Base-by-base conservation (phyloP, 2,329 filamentous ascomycete genomes). In the Microdochium paspali region DNA sequence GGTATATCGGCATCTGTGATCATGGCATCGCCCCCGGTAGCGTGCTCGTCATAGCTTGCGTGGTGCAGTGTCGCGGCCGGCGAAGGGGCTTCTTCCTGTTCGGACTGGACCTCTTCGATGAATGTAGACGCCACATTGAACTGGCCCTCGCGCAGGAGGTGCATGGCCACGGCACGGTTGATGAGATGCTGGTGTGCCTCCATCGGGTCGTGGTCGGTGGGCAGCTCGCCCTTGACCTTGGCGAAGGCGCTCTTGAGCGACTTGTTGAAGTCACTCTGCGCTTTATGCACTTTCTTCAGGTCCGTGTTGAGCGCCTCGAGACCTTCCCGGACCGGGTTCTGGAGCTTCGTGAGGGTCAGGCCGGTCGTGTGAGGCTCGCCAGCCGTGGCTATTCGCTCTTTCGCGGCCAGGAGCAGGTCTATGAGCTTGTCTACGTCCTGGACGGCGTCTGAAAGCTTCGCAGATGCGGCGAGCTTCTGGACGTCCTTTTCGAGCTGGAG, bases 121-220 rank as follows among this genome's bases (percentile, higher is more conserved):
- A 98, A 96, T 1, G 84, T 89, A 15, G 84, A 82, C 12, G 91
- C 91, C 2, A 95, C 90, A 21, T 76, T 77, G 65, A 98, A 98
- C 61, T 95, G 87, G 44, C 93, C 93, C 68, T 97, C 91, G 35
- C 93, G 87, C 32, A 98, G 77, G 21, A 98, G 77, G 61, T 98
- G 93, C 90, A 97, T 96, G 10, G 87, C 87, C 56, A 98, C 94
- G 6, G 93, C 91, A 48, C 90, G 82, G 67, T 96, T 94, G 61
- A 97, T 88, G 12, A 96, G 74, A 15, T 77, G 73, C 3, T 85
- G 77, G 54, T 94, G 82, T 20, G 83, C 78, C 1, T 80, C 82
- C 64, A 96, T 81, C 28, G 83, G 85, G 65, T 95, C 89, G 58
- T 89, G 83, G 49, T 90, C 86, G 58, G 82, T 85, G 13, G 84